A percentile compares a stretch with the other conserved stretches of the same genome.
Conservation (phyloP, 495 filamentous ascomycete species). For the Clohesyomyces aquaticus region DNA sequence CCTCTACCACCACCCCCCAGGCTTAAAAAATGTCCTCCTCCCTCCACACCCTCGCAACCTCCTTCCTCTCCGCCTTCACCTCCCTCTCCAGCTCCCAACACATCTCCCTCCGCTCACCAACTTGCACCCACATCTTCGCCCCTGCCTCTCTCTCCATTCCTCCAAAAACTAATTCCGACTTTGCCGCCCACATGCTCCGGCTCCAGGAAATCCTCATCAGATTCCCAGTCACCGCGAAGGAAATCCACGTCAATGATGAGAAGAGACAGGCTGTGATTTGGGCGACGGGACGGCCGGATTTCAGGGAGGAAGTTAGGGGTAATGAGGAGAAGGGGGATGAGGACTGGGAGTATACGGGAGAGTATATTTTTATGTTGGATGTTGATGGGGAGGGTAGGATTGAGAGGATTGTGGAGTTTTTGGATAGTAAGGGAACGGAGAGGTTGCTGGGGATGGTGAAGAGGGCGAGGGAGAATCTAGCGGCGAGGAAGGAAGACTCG, state of each 20-base stretch:
- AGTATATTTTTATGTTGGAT: slow-evolving; percentile 26
- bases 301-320: slow-evolving; percentile 16
- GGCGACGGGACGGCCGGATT: slow-evolving; percentile 21
- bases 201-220: slow-evolving; percentile 9
- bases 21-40: not conserved
- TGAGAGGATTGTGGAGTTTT: slow-evolving; percentile 29
- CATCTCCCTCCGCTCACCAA: slow-evolving; percentile 12
- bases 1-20: not conserved
- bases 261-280: slow-evolving; percentile 18
- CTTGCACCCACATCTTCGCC: slow-evolving; percentile 24
- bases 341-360: slow-evolving; percentile 21
- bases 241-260: slow-evolving; percentile 24
- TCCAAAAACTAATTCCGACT: slow-evolving; percentile 19
- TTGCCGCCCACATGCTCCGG: slow-evolving; percentile 3
- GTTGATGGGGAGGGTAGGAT: slow-evolving; percentile 23
- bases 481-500: no score
- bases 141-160: slow-evolving; percentile 19
- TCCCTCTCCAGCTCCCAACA: slow-evolving; percentile 1
- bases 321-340: slow-evolving; percentile 6
- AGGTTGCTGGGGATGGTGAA: slow-evolving; percentile 7
- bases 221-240: slow-evolving; percentile 28
- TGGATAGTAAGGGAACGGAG: slow-evolving; percentile 23
- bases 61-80: slow-evolving; percentile 25
- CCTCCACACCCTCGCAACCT: slow-evolving; percentile 4
- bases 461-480: slow-evolving; percentile 13